Evolutionary conservation across 805 yeast species (phyloP).

Genomic region (Sugiyamaella lignohabitans): DNA sequence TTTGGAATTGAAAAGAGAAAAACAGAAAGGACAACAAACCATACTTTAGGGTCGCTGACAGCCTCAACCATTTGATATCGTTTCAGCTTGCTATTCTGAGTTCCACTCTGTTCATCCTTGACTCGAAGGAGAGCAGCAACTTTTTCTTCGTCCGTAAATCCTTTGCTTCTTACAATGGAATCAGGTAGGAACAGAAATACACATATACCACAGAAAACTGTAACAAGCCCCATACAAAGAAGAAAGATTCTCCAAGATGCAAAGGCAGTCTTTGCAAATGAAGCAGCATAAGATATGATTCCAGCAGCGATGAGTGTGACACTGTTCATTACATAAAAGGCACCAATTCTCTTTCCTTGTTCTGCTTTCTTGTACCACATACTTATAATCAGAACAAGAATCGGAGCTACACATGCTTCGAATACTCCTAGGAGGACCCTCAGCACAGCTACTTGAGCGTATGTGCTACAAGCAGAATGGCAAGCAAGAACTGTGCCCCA

Average conservation of each 20-base stretch:
- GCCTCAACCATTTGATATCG: neutral
- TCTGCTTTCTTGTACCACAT: conserved; percentile 49
- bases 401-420: conserved; percentile 46
- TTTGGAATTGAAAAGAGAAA: neutral
- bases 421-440: conserved; percentile 46
- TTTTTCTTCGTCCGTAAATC: neutral
- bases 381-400: conserved; percentile 48
- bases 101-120: neutral
- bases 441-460: conserved; percentile 40
- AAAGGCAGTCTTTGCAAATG: neutral
- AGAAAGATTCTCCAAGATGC: neutral
- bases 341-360: conserved; percentile 40
- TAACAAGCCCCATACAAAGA: conserved; percentile 1
- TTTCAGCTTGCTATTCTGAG: neutral
- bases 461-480: conserved; percentile 33
- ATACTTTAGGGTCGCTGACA: neutral
- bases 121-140: neutral
- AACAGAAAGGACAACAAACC: neutral
- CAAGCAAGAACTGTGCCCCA: conserved; percentile 17
- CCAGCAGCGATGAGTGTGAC: neutral
- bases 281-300: neutral
- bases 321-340: conserved; percentile 34
- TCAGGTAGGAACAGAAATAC: neutral
- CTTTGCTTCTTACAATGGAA: neutral
- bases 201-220: conserved; percentile 1